These are phyloP conservation scores for Pisolithus thermaeus DNA, from an alignment of 1,284 basidiomycete genomes.

Conservation along the genomic window DNA sequence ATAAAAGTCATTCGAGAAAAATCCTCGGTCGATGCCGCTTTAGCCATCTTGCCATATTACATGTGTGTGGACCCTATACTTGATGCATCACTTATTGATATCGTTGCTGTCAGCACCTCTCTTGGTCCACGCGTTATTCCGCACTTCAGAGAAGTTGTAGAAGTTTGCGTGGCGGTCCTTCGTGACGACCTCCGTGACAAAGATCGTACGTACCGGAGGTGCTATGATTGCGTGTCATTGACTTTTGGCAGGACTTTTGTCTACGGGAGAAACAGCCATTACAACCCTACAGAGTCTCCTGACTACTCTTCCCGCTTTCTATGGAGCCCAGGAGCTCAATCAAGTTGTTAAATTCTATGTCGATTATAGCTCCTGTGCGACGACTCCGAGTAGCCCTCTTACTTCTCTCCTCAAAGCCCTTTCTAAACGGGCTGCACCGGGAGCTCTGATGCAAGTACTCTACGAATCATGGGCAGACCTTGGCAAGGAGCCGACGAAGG, in stretches of 20 bases:
- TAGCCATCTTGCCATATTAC: slow-evolving; percentile 54
- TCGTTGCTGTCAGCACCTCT: slow-evolving; percentile 46
- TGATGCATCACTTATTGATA: slow-evolving; percentile 4
- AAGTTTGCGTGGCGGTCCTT: slow-evolving; percentile 49
- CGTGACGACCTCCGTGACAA: slow-evolving; percentile 35
- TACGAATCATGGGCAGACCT: slow-evolving; percentile 49
- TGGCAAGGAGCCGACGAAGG: slow-evolving; percentile 30
- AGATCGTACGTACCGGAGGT: slow-evolving; percentile 13
- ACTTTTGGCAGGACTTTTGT: slow-evolving; percentile 12
- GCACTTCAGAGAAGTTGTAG: slow-evolving; percentile 68
- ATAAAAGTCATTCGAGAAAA: slow-evolving; percentile 43
- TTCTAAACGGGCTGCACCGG: slow-evolving; percentile 65
- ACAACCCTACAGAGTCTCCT: slow-evolving; percentile 53
- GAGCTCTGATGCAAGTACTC: slow-evolving; percentile 61
- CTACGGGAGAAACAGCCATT: slow-evolving; percentile 35
- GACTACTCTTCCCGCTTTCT: slow-evolving; percentile 63
- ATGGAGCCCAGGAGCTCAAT: slow-evolving; percentile 55
- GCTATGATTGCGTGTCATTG: not conserved
- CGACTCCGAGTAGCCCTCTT: slow-evolving; percentile 23
- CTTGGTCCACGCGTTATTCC: slow-evolving; percentile 87
- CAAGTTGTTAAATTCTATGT: slow-evolving; percentile 54
- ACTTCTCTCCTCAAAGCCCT: slow-evolving; percentile 47
- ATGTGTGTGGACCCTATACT: slow-evolving; percentile 37
- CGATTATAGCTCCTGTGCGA: slow-evolving; percentile 33
- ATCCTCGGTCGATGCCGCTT: slow-evolving; percentile 34